phyloP scores from a whole-genome alignment of 2,329 filamentous ascomycete genomes.

The Aspergillus melleus region DNA sequence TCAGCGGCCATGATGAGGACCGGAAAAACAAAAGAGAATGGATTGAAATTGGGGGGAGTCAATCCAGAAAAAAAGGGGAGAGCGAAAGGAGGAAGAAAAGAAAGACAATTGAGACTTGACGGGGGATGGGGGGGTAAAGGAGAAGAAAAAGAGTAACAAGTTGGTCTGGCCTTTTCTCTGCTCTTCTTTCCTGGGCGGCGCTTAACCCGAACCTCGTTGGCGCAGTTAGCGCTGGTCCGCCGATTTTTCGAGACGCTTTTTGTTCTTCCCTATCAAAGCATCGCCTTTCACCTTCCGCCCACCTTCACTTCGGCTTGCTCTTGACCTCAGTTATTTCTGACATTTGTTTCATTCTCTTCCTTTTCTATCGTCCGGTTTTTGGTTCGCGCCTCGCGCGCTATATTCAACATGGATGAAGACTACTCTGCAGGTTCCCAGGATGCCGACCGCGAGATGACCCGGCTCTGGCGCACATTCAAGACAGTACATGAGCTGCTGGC shows the following conservation, averaged over 20 bases:
- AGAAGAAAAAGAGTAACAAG: not conserved
- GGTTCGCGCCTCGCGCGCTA: slow-evolving; percentile 10
- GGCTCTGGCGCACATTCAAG: slow-evolving; percentile 90
- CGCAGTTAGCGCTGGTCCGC: slow-evolving; percentile 29
- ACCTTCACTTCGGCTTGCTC: not conserved
- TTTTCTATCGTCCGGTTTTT: not conserved
- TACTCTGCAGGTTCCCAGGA: slow-evolving; percentile 37
- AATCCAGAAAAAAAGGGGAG: slow-evolving; percentile 13
- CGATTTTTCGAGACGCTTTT: slow-evolving; percentile 2
- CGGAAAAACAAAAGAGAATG: not conserved
- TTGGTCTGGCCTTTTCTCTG: slow-evolving; percentile 22
- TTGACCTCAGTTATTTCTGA: not conserved
- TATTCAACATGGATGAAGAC: slow-evolving; percentile 40
- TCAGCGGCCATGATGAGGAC: slow-evolving; percentile 36
- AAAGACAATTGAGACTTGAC: slow-evolving; percentile 13
- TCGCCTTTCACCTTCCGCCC: slow-evolving; percentile 2
- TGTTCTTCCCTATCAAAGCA: not conserved
- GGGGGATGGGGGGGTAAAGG: no score
- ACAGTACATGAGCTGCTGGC: slow-evolving; percentile 94
- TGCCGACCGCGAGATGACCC: slow-evolving; percentile 50
- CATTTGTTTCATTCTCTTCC: not conserved
- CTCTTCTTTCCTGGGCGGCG: slow-evolving; percentile 19
- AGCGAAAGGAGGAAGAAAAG: slow-evolving; percentile 17
- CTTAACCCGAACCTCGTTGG: slow-evolving; percentile 18
- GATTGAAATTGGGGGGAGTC: slow-evolving; percentile 3